Evolutionary conservation across 805 yeast genomes (phyloP), one percentile per base, ranked within the genome.

Genomic region (Metschnikowia bowlesiae): DNA sequence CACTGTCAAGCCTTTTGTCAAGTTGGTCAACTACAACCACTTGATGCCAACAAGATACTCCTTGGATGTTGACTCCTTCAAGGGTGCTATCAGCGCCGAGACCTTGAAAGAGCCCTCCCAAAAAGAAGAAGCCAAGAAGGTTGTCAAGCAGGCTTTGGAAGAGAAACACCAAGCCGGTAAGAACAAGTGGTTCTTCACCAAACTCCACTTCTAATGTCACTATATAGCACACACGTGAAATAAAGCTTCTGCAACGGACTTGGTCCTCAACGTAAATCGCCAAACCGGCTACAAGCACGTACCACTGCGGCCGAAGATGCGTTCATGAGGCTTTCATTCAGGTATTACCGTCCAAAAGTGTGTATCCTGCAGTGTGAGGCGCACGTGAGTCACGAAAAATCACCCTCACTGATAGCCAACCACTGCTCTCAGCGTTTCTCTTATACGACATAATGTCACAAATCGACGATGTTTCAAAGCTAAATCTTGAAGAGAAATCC

Each of bases 101-200:
- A 83, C 98, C 70, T 87, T 94, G 76, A 82, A 82, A 73, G 97
- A 94, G 84, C 97, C 98, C 78, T 82, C 97, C 62, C 97, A 91
- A 81, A 87, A 96, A 77, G 96, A 85, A 79, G 97, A 92, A 76
- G 98, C 98, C 73, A 94, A 91, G 88, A 92, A 94, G 84, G 91
- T 85, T 74, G 89, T 94, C 78, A 94, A 89, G 89, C 88, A 91
- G 85, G 96, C 96, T 75, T 92, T 94, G 73, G 99, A 94, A 83
- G 96, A 92, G 82, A 89, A 90, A 85, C 96, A 92, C 84, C 95
- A 88, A 78, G 89, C 97, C 74, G 99, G 99, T 77, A 90, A 94
- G 87, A 92, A 92, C 91, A 91, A 90, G 82, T 94, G 99, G 99
- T 94, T 94, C 85, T 94, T 94, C 91, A 85, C 96, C 79, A 94